Base-by-base conservation (phyloP, 208 protist genomes). In the Acanthamoeba lenticulata region DNA sequence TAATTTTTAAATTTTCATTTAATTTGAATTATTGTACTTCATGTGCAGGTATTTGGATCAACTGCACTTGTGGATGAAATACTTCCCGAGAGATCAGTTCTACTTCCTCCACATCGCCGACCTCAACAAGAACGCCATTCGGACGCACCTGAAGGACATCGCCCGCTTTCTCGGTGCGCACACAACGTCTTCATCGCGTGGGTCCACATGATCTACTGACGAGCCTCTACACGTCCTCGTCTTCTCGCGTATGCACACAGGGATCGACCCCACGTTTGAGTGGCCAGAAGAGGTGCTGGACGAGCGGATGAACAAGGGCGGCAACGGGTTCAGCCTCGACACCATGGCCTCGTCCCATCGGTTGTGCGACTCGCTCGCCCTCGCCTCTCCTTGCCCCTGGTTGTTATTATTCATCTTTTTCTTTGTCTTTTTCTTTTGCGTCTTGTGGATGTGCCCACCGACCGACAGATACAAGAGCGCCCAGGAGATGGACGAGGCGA, bases 21-120 rank as follows among this genome's bases (percentile, higher is more conserved):
- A 57, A 57, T 57, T 24, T 24, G 9, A 57, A 57, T 57, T 24
- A 57, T 57, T 24, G 19, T 57, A 57, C 9, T 57, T 24, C 9
- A 2, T 17, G 2, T 19, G 36, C 72, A 81, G 72, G 42, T 81
- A 81, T 47, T 17, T 81, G 34, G 83, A 90, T 36, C 83, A 90
- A n/a, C 34, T 90, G 15, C 52, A 60, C 34, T 45, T 90, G 83
- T 90, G 83, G 83, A 40, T 90, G 55, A 90, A 38, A n/a, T 65
- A 90, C 36, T 90, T 90, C 29, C 40, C 32, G 55, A 13, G 52
- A 34, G 83, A 90, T 38, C 83, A 65, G 27, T 90, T 90, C 47
- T 90, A 40, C 24, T 90, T 90, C 49, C 36, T 90, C 17, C 83
- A 90, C 83, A 90, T 90, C 36, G 83, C 83, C 32, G 83, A 90